These are phyloP conservation scores for Syncephalastrum contaminatum DNA, from an alignment of 371 early-diverging fungal species.

Conservation along the genomic window DNA sequence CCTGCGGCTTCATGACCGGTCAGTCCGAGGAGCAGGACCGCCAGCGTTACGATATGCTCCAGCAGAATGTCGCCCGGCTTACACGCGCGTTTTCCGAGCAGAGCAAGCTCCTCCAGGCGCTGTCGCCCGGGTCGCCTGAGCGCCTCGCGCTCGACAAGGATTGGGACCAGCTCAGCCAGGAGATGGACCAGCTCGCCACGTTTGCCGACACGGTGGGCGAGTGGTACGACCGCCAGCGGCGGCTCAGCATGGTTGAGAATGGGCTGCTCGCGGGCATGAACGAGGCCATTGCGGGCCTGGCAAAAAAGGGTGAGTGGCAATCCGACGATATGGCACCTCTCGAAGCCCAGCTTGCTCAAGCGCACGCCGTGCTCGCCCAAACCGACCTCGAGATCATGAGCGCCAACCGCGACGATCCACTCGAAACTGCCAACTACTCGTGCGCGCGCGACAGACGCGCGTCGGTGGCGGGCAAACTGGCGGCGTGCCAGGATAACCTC, in stretches of 20 bases:
- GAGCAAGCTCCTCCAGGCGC: conserved; percentile 14
- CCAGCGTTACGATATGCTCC: conserved; percentile 23
- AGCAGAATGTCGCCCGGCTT: conserved; percentile 16
- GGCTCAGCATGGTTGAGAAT: conserved; percentile 26
- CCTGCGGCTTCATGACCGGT: conserved; percentile 47
- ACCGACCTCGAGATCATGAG: conserved; percentile 24
- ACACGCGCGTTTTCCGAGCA: conserved; percentile 16
- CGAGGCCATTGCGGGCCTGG: conserved; percentile 27
- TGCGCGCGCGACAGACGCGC: conserved; percentile 40
- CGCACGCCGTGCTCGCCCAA: conserved; percentile 19
- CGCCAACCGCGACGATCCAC: conserved; percentile 31
- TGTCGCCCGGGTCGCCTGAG: conserved; percentile 22
- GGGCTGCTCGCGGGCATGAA: conserved; percentile 24
- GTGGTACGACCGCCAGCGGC: conserved; percentile 43
- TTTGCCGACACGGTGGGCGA: conserved; percentile 30
- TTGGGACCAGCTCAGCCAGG: conserved; percentile 26
- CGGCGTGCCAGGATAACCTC: conserved; percentile 17
- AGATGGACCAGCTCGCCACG: conserved; percentile 19
- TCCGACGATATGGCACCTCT: conserved; percentile 17
- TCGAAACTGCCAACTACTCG: conserved; percentile 45
- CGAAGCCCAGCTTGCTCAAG: conserved; percentile 24
- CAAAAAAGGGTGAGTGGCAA: conserved; percentile 18
- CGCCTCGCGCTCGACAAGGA: conserved; percentile 28
- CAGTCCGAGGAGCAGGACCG: conserved; percentile 43
- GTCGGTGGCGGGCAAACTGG: conserved; percentile 17